phyloP scores from a whole-genome alignment of 176 grass and related monocot genomes.

The Triticum dicoccoides region DNA sequence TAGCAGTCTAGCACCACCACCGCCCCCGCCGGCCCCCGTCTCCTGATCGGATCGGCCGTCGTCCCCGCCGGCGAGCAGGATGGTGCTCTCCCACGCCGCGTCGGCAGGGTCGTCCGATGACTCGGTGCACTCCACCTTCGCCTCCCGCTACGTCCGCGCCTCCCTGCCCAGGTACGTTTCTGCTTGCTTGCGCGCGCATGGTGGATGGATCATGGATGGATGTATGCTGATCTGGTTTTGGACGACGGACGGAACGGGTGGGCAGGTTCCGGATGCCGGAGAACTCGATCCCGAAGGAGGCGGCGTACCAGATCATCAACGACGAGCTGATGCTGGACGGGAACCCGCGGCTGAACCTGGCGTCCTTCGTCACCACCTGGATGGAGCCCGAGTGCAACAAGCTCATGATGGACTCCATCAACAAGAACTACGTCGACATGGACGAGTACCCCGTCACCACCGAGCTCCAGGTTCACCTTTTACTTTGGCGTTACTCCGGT shows the following conservation, averaged over 20 bases:
- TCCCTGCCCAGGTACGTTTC: constrained; percentile 54
- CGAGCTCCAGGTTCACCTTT: constrained; percentile 56
- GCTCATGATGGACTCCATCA: constrained; percentile 75
- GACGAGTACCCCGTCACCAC: constrained; percentile 99
- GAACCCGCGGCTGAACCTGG: constrained; percentile 85
- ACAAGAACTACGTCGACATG: constrained; percentile 99
- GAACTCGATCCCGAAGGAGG: constrained; percentile 75
- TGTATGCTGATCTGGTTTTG: background rate
- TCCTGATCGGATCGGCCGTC: background rate
- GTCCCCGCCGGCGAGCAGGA: constrained; percentile 22
- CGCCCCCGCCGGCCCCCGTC: background rate
- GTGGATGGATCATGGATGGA: too few species aligned
- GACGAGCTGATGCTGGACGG: constrained; percentile 97
- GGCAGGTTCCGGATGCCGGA: constrained; percentile 68
- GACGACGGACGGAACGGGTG: too few species aligned
- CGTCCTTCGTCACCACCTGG: constrained; percentile 95
- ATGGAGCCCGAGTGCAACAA: constrained; percentile 98
- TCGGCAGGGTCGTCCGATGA: constrained; percentile 33
- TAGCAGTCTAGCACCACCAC: background rate
- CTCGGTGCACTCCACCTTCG: constrained; percentile 75
- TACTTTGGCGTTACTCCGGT: too few species aligned
- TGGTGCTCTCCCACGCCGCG: constrained; percentile 66
- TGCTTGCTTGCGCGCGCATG: too few species aligned
- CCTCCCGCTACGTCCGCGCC: constrained; percentile 77
- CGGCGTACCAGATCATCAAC: constrained; percentile 93